Conservation (phyloP, 2,329 filamentous ascomycete species). For the Epichloe brachyelytri region DNA sequence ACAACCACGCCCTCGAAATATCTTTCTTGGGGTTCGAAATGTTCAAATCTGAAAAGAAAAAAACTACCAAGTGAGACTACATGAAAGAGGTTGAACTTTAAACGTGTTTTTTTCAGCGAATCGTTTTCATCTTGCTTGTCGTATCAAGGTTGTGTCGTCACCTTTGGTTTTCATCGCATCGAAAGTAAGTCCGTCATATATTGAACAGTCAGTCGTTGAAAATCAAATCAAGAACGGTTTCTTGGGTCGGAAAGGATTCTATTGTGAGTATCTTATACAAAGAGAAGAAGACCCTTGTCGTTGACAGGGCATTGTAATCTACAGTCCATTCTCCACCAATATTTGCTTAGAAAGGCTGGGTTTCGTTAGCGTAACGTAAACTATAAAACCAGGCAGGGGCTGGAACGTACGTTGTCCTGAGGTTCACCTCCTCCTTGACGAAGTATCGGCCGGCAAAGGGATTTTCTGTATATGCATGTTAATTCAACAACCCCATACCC, state of each 20-base stretch:
- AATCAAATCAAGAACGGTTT: not conserved
- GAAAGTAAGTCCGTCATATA: not conserved
- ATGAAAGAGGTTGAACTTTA: too few species aligned
- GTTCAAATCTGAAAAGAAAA: not conserved
- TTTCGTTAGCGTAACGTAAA: conserved; percentile 11
- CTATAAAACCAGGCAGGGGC: not conserved
- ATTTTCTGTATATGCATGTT: conserved; percentile 30
- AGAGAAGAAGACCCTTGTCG: conserved; percentile 15
- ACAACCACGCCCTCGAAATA: not conserved
- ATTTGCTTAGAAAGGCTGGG: conserved; percentile 27
- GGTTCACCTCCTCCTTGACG: conserved; percentile 40
- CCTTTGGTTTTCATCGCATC: too few species aligned
- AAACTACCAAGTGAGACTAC: too few species aligned
- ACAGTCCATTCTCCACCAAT: conserved; percentile 14
- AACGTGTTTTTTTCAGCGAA: too few species aligned
- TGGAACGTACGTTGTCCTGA: conserved; percentile 46
- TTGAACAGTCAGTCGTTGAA: not conserved
- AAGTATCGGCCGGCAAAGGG: conserved; percentile 37
- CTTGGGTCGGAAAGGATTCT: conserved; percentile 14
- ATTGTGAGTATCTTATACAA: conserved; percentile 27
- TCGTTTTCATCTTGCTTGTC: not conserved
- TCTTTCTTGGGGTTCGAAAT: not conserved
- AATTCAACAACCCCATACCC: not conserved
- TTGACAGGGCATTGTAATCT: conserved; percentile 15
- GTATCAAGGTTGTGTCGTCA: not conserved